phyloP scores from a whole-genome alignment of 2,329 filamentous ascomycete species.

The Huntiella decipiens region DNA sequence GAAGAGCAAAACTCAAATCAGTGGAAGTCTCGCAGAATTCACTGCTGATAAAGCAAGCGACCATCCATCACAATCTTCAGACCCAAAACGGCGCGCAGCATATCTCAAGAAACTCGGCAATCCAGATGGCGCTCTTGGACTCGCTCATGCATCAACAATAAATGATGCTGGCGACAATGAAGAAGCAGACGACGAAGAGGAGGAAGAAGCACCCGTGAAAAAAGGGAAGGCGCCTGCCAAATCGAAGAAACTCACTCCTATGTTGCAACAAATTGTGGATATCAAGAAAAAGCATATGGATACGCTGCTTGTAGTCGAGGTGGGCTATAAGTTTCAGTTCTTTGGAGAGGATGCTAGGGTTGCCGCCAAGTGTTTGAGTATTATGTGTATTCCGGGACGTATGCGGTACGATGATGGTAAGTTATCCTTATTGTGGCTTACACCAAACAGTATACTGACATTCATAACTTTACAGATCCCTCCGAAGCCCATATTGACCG shows the following conservation, averaged over 20 bases:
- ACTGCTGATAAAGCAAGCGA: neutral
- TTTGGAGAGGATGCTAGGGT: slow-evolving; percentile 86
- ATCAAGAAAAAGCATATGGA: slow-evolving; percentile 87
- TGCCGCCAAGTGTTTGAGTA: slow-evolving; percentile 77
- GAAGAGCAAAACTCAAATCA: neutral
- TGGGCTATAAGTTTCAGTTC: slow-evolving; percentile 95
- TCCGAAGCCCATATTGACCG: slow-evolving; percentile 83
- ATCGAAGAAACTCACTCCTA: slow-evolving; percentile 61
- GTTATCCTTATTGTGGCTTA: slow-evolving; percentile 15
- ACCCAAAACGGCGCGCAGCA: slow-evolving; percentile 37
- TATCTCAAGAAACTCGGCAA: slow-evolving; percentile 85
- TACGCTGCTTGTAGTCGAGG: slow-evolving; percentile 77
- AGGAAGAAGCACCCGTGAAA: slow-evolving; percentile 23
- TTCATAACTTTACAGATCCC: slow-evolving; percentile 31
- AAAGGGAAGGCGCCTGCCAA: neutral
- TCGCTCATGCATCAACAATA: slow-evolving; percentile 38
- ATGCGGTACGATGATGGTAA: slow-evolving; percentile 77
- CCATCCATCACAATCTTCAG: neutral
- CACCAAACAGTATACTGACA: slow-evolving; percentile 4
- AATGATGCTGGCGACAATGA: slow-evolving; percentile 33
- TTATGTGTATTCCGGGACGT: slow-evolving; percentile 93
- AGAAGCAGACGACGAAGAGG: slow-evolving; percentile 30
- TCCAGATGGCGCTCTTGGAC: slow-evolving; percentile 58
- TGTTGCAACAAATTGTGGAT: slow-evolving; percentile 83
- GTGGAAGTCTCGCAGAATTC: neutral